phyloP scores from a whole-genome alignment of 208 protist genomes.

The Leishmania arabica region DNA sequence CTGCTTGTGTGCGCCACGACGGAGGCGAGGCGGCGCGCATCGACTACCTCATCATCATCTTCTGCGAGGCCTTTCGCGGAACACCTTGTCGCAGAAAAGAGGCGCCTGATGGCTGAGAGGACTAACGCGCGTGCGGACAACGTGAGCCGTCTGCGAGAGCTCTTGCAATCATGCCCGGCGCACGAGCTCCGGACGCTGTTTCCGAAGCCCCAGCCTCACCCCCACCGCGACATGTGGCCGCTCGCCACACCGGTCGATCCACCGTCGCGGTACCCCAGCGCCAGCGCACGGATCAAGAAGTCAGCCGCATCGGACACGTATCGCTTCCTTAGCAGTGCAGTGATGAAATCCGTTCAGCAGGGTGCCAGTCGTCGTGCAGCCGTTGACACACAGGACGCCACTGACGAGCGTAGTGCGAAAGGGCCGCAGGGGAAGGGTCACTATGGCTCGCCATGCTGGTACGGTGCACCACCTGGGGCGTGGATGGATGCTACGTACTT shows the following conservation, averaged over 20 bases:
- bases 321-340: neutral
- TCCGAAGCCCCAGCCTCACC: neutral
- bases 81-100: neutral
- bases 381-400: neutral
- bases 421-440: neutral
- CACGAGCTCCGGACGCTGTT: neutral
- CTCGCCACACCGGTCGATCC: conserved; percentile 1
- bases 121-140: conserved; percentile 1
- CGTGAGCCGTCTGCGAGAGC: conserved; percentile 11
- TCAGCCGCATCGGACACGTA: neutral
- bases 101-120: conserved; percentile 1
- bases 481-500: conserved; percentile 33
- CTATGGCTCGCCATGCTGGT: conserved; percentile 16
- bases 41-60: neutral
- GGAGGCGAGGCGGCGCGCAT: neutral
- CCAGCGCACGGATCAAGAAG: neutral
- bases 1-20: neutral
- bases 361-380: neutral
- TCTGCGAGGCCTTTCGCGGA: neutral
- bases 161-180: conserved; percentile 2
- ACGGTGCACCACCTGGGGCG: conserved; percentile 25
- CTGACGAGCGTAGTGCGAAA: neutral
- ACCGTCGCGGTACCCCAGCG: neutral
- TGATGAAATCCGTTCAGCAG: neutral
- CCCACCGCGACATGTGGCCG: conserved; percentile 6